Evolutionary conservation across 202 grass and related monocot genomes (phyloP).

Genomic region (Hordeum pubiflorum): DNA sequence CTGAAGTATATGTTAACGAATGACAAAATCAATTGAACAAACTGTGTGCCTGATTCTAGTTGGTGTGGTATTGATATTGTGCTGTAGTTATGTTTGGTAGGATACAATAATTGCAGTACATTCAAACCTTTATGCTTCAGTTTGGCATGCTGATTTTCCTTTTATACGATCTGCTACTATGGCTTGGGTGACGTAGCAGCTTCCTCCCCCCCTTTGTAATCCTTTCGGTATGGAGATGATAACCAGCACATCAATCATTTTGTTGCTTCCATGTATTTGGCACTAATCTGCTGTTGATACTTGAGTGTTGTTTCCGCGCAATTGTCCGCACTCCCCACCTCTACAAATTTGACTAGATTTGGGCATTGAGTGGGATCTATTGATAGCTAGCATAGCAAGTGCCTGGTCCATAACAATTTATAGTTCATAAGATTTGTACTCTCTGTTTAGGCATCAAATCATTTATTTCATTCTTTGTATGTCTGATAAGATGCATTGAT

Average conservation of each 20-base stretch:
- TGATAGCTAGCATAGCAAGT: neutral
- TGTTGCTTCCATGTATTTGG: neutral
- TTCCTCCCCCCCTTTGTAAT: neutral
- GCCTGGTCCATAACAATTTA: neutral
- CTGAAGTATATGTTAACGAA: neutral
- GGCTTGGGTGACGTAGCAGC: neutral
- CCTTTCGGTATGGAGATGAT: neutral
- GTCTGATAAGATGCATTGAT: constrained; percentile 31
- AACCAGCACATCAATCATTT: neutral
- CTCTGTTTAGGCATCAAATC: constrained; percentile 3
- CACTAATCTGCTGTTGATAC: neutral
- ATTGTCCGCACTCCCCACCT: neutral
- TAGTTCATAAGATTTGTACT: neutral
- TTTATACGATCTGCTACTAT: neutral
- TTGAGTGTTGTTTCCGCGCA: neutral
- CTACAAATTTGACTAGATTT: neutral
- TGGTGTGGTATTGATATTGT: neutral
- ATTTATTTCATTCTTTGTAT: constrained; percentile 22
- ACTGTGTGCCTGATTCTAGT: neutral
- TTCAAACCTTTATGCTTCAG: constrained; percentile 6
- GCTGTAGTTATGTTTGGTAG: neutral
- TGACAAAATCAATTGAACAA: neutral
- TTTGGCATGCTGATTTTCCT: neutral
- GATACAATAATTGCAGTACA: neutral
- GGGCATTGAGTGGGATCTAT: neutral